Base-by-base conservation (phyloP, 2,329 filamentous ascomycete genomes). In the Metarhizium anisopliae region DNA sequence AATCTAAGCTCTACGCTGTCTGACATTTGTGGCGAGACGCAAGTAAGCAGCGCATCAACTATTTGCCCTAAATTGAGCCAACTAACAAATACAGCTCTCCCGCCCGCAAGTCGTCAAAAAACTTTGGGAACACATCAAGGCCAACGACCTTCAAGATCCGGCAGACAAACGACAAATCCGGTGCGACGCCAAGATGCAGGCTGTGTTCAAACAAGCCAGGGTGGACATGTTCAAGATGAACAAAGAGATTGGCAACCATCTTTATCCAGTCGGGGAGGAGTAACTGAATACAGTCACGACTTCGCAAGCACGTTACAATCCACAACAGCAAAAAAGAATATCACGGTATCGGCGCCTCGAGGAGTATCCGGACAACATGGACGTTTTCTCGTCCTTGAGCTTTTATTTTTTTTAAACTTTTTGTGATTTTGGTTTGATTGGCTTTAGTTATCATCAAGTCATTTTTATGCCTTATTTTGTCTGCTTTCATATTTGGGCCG, bases 141-240 rank as follows among this genome's bases (percentile, higher is more conserved):
- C 79, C 58, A 85, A 92, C 62, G 82, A 91, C 45, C 83, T 99
- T 6, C 94, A 99, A 71, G 92, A 97, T 63, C 93, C 92, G 0
- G 83, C 71, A 60, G 93, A 99, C 74, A 93, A 92, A 70, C 88
- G 94, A 25, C 90, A 96, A 63, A 99, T 99, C 60, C 77, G 84
- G 32, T 99, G 94, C 73, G 94, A 99, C 71, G 90, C 95, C 29
- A 85, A 84, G 63, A 87, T 99, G 87, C 85, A 89, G 58, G 87
- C 88, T 6, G 88, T 99, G 7, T 99, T 99, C 76, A 95, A 95
- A 71, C 82, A 88, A 66, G 84, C 91, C 65, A 89, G 83, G 66
- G 88, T 99, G 52, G 90, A 97, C 72, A 99, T 99, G 94, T 99
- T 99, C 72, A 92, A 90, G 63, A 97, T 99, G 93, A 97, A 96